Evolutionary conservation across 169 alveolate genomes (phyloP).

Genomic region (Eimeria falciformis): DNA sequence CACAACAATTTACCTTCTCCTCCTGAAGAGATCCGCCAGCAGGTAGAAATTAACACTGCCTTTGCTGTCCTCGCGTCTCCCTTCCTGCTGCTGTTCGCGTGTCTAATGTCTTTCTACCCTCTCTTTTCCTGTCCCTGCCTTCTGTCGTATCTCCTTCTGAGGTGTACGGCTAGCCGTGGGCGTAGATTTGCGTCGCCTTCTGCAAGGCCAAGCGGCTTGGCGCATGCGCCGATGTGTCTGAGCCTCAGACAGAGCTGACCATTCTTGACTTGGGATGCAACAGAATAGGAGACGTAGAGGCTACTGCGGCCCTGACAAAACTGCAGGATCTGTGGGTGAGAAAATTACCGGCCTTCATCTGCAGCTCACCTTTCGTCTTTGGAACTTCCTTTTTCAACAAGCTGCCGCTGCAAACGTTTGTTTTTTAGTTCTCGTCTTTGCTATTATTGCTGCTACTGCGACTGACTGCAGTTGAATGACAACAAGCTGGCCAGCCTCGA

Average conservation of each 20-base stretch:
- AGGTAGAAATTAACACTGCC: conserved; percentile 11
- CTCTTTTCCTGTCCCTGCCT: neutral
- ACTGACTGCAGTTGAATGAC: conserved; percentile 81
- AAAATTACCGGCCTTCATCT: neutral
- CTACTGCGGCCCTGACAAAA: conserved; percentile 67
- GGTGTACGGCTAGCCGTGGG: neutral
- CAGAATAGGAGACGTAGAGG: conserved; percentile 71
- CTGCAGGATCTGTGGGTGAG: conserved; percentile 85
- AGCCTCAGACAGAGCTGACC: conserved; percentile 73
- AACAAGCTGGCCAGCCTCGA: conserved; percentile 76
- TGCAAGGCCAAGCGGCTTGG: neutral
- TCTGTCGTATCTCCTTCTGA: neutral
- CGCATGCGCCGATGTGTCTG: neutral
- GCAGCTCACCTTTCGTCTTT: neutral
- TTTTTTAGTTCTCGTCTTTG: too few species aligned
- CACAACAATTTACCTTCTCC: conserved; percentile 79
- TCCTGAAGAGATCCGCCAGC: neutral
- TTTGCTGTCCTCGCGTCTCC: neutral
- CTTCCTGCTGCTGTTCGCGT: neutral
- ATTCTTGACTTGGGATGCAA: conserved; percentile 82
- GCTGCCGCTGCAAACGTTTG: too few species aligned
- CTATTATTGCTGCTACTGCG: neutral
- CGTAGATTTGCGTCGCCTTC: neutral
- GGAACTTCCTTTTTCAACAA: neutral
- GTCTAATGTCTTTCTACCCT: neutral